Base-by-base conservation (phyloP, 2,329 filamentous ascomycete species). In the Zymoseptoria passerinii region DNA sequence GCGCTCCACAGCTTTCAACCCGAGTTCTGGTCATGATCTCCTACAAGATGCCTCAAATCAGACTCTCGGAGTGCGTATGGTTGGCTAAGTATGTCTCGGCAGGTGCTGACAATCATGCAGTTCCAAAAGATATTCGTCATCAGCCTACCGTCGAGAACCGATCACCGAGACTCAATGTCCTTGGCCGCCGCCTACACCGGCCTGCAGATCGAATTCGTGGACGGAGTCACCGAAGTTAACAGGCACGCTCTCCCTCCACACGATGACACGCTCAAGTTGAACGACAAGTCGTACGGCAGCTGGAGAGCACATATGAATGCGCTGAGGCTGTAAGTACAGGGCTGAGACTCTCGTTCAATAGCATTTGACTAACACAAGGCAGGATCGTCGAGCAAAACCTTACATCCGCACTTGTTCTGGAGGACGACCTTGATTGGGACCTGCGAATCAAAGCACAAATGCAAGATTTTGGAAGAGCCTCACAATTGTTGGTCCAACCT, bases 51-150 rank as follows among this genome's bases (percentile, higher is more conserved):
- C 59, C 2, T 51, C 51, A 8, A 63, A 63, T 40, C 48, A 29
- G 7, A 63, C 61, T 27, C 55, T 63, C n/a, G 61, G 61, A 19
- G 61, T 63, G 19, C 29, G 61, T 56, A 8, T 28, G 49, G 18
- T 28, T 20, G 28, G 16, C 20, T 19, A 44, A 48, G n/a, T 16
- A 10, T 23, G 18, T 35, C n/a, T 4, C 13, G 7, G 13, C 35
- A 16, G n/a, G 5, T 53, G 44, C 58, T 64, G 44, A 63, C 50
- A 28, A 3, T 6, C 9, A 16, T 29, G 23, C 55, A 69, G 80
- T 83, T 83, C 61, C 71, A 79, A 35, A 74, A 79, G 55, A 78
- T 83, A 16, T 75, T 82, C 61, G 78, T 80, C 23, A 74, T 83
- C 51, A 81, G 78, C 52, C 73, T 83, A 5, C 77, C 79, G 0